Base-by-base conservation (phyloP, 768 basidiomycete species). In the Fistulinella prunicolor region DNA sequence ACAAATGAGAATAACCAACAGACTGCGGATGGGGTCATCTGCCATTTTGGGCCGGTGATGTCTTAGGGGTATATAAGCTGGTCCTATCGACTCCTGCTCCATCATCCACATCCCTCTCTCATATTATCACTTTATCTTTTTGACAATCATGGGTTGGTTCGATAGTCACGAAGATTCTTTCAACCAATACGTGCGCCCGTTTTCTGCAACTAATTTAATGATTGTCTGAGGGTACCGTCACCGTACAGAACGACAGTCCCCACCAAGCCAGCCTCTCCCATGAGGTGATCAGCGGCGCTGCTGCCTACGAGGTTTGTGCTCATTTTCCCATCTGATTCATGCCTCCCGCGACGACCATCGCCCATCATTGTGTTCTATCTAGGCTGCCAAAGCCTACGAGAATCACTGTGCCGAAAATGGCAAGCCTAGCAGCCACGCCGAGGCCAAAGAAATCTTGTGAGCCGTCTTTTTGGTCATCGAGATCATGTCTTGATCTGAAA, bases 381-480 rank as follows among this genome's bases (percentile, higher is more conserved):
- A 63, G 63, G 53, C 44, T 35, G 7, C 40, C 21, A 60, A 58
- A 40, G 43, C 48, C 3, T 64, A 58, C 20, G 58, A 64, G 49
- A 1, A 60, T 0, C 61, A 60, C 29, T 0, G 22, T 1, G 50
- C 42, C 1, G 1, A 0, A n/a, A 51, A 60, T 1, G 63, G 62
- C 26, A 16, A 49, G n/a, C 64, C 61, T 24, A 46, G 46, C 12
- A 32, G 1, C 6, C 61, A 65, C 13, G 61, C 60, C 26, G 6
- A 37, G 44, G 62, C 63, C 36, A 56, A 65, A 39, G 52, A 60
- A 17, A 0, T 65, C 16, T 0, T 55, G 61, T 59, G 23, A 46
- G 62, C 38, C 38, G 5, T 6, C 35, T 19, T 2, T 21, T 1
- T 13, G 41, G 21, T 23, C 26, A n/a, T 5, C n/a, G 4, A 4